A percentile compares a stretch with the other conserved stretches of the same genome.
phyloP scores from a whole-genome alignment of 805 yeast species.

The Nakazawaea ishiwadae region DNA sequence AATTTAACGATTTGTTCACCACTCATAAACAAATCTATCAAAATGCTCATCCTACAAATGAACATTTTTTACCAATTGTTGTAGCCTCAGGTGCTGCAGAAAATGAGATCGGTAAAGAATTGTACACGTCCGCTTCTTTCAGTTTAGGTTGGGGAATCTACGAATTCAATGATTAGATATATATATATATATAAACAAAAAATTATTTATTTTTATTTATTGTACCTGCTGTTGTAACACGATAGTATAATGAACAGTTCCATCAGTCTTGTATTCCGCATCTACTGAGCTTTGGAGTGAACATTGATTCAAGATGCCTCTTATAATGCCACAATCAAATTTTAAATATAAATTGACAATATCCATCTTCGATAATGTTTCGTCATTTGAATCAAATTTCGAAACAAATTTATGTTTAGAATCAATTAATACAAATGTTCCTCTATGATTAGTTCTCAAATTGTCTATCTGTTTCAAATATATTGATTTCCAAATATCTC shows the following conservation, averaged over 20 bases:
- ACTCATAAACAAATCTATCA: slow-evolving; percentile 27
- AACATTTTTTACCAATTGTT: slow-evolving; percentile 69
- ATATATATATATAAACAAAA: background rate
- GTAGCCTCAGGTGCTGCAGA: slow-evolving; percentile 51
- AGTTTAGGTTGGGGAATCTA: slow-evolving; percentile 73
- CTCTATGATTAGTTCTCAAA: slow-evolving; percentile 85
- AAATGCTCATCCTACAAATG: slow-evolving; percentile 71
- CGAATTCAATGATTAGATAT: slow-evolving; percentile 24
- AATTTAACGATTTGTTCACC: slow-evolving; percentile 31
- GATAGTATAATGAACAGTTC: slow-evolving; percentile 12
- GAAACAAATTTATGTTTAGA: slow-evolving; percentile 7
- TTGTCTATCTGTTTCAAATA: slow-evolving; percentile 89
- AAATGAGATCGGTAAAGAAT: slow-evolving; percentile 33
- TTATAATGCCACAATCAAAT: slow-evolving; percentile 13
- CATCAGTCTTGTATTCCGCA: slow-evolving; percentile 10
- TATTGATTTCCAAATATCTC: slow-evolving; percentile 83
- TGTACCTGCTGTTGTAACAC: slow-evolving; percentile 1
- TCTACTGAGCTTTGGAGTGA: slow-evolving; percentile 1
- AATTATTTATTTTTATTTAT: background rate
- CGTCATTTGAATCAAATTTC: slow-evolving; percentile 5
- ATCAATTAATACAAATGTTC: slow-evolving; percentile 78
- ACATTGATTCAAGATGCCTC: slow-evolving; percentile 10
- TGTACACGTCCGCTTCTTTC: slow-evolving; percentile 38
- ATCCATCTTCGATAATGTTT: slow-evolving; percentile 1
- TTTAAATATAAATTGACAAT: slow-evolving; percentile 6